phyloP scores from a whole-genome alignment of 2,329 filamentous ascomycete species.

The Shiraia sp. region DNA sequence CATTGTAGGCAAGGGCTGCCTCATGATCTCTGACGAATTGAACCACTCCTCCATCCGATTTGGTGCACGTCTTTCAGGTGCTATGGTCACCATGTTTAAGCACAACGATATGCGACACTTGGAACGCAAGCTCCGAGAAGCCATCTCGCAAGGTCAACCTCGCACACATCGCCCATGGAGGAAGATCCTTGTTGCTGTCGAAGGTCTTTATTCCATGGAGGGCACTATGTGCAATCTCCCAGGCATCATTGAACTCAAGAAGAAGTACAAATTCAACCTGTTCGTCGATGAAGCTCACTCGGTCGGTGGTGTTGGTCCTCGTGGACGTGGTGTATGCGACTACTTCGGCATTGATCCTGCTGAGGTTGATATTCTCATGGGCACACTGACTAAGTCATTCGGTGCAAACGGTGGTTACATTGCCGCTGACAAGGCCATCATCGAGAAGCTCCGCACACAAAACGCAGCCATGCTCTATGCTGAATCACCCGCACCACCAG shows the following conservation, averaged over 20 bases:
- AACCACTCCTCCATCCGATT: constrained; percentile 98
- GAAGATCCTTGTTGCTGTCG: constrained; percentile 95
- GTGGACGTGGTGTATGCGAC: constrained; percentile 91
- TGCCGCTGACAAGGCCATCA: constrained; percentile 83
- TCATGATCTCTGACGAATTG: constrained; percentile 95
- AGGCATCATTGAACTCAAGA: constrained; percentile 81
- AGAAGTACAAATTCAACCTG: constrained; percentile 94
- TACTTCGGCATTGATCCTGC: constrained; percentile 90
- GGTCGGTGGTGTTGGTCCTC: constrained; percentile 86
- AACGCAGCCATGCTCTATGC: constrained; percentile 87
- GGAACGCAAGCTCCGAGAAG: constrained; percentile 83
- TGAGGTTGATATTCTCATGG: constrained; percentile 95
- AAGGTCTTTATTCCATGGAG: constrained; percentile 99
- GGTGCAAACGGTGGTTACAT: constrained; percentile 97
- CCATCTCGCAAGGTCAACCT: constrained; percentile 94
- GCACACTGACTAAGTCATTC: constrained; percentile 96
- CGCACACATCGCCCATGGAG: constrained; percentile 99
- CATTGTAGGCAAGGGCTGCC: constrained; percentile 86
- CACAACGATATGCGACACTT: constrained; percentile 94
- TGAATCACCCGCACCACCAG: constrained; percentile 83
- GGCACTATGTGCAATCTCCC: constrained; percentile 99
- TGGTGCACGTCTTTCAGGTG: constrained; percentile 88
- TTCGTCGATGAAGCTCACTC: constrained; percentile 98
- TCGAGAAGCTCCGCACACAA: constrained; percentile 84
- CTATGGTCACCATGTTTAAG: constrained; percentile 94